Evolutionary conservation across 345 rosid genomes (phyloP), one percentile per base, ranked within the genome.

Genomic region (Salix arbutifolia): DNA sequence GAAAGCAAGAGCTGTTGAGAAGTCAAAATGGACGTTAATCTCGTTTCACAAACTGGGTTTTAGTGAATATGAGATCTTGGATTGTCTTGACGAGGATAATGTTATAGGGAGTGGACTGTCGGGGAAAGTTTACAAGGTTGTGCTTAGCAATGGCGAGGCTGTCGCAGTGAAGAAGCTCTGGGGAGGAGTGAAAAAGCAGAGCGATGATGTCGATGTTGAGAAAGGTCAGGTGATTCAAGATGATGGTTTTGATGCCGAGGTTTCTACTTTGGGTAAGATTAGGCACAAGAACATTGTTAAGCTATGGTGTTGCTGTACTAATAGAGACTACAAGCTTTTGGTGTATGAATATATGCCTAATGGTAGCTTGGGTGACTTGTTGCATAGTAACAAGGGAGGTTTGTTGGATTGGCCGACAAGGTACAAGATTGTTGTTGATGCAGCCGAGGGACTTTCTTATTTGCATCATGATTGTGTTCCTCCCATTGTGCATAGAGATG

Each of bases 291-390:
- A 92, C 82, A 96, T 96, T 62, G 99, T 96, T 31, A 96, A 88
- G 85, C 88, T 96, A 1, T 94, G 98, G 99, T 96, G 99, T 76
- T 94, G 97, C 76, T 96, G 98, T 79, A 81, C 96, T 0, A 88
- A 97, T 0, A 85, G 88, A 76, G 99, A 96, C 67, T 91, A 93
- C 77, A 96, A 91, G 82, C 98, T 96, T 70, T 84, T 96, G 84
- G 99, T 96, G n/a, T 96, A 93, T 13, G 99, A 96, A 85, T 92
- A 89, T 84, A 91, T 96, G 99, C 90, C 90, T 12, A 94, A 96
- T 75, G 99, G 99, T 18, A 96, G 99, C 83, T 86, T 96, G 85
- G 97, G 98, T 35, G 98, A 96, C 84, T 74, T 96, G 88, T 80
- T 96, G 79, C 99, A 96, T 72, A 77, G 99, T 76, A 91, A 87